phyloP scores from a whole-genome alignment of 1,139 yeast species.

The Magnusiomyces paraingens region DNA sequence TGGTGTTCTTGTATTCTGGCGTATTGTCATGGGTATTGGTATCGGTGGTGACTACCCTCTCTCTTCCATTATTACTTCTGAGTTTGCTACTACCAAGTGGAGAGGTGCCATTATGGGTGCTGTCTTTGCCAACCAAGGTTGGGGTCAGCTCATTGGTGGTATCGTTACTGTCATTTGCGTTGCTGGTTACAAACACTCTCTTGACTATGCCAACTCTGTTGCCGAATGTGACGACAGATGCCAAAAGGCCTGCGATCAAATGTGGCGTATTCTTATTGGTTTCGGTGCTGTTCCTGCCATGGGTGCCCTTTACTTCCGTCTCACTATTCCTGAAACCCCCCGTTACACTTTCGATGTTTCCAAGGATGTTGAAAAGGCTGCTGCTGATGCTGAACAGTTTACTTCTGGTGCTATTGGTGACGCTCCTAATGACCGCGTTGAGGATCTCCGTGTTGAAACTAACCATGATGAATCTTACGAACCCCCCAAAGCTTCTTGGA shows the following conservation, averaged over 20 bases:
- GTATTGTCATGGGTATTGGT: slow-evolving; percentile 48
- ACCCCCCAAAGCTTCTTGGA: slow-evolving; percentile 44
- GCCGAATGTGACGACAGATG: slow-evolving; percentile 53
- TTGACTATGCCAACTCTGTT: slow-evolving; percentile 59
- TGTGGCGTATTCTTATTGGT: slow-evolving; percentile 89
- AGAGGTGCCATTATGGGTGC: slow-evolving; percentile 38
- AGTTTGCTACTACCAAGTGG: slow-evolving; percentile 33
- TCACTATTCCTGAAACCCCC: slow-evolving; percentile 91
- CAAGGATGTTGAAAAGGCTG: slow-evolving; percentile 57
- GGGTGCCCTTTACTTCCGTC: slow-evolving; percentile 77
- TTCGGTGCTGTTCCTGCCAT: slow-evolving; percentile 85
- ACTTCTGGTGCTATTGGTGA: slow-evolving; percentile 43
- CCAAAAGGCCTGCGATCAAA: slow-evolving; percentile 74
- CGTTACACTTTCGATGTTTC: slow-evolving; percentile 75
- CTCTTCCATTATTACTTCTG: slow-evolving; percentile 56
- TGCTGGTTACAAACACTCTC: slow-evolving; percentile 44
- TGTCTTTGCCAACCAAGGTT: slow-evolving; percentile 40
- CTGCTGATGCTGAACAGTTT: slow-evolving; percentile 49
- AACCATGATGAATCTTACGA: slow-evolving; percentile 31
- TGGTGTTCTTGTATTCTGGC: slow-evolving; percentile 47
- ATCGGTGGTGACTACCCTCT: slow-evolving; percentile 99
- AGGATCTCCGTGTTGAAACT: slow-evolving; percentile 18
- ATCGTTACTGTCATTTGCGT: slow-evolving; percentile 33
- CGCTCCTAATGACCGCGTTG: slow-evolving; percentile 36
- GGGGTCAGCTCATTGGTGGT: slow-evolving; percentile 41